Conservation (phyloP, 139 green algal genomes). For the Penium margaritaceum region DNA sequence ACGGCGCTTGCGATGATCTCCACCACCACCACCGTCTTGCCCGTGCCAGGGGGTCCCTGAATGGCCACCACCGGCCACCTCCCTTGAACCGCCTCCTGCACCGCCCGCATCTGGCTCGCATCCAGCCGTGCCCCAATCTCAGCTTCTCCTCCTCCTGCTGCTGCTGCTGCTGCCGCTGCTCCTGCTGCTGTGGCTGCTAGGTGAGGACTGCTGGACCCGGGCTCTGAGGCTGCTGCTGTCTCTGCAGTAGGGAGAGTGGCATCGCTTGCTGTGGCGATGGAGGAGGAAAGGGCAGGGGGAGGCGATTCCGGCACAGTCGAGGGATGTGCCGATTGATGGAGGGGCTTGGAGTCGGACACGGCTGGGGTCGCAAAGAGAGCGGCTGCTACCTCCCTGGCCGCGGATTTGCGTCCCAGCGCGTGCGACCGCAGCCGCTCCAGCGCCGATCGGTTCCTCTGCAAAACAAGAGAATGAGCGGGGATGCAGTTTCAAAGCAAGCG, state of each 20-base stretch:
- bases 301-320: too few species aligned
- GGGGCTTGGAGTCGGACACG: too few species aligned
- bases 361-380: neutral
- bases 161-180: neutral
- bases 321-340: too few species aligned
- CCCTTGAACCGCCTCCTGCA: too few species aligned
- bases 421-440: neutral
- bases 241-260: neutral
- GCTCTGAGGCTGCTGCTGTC: neutral
- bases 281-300: too few species aligned
- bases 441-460: constrained; percentile 4
- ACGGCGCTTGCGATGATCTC: constrained; percentile 36
- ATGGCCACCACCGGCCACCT: constrained; percentile 7
- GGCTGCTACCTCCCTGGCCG: neutral
- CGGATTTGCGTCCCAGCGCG: neutral
- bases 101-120: too few species aligned
- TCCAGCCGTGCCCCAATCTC: neutral
- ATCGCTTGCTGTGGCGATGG: too few species aligned
- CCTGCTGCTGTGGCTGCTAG: neutral
- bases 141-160: neutral
- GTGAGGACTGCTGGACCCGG: too few species aligned
- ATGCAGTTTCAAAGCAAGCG: too few species aligned
- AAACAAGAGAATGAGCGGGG: too few species aligned
- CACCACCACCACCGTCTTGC: constrained; percentile 47
- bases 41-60: constrained; percentile 51